Evolutionary conservation across 441 rosid genomes (phyloP), one percentile per base, ranked within the genome.

Genomic region (Euphorbia celastroides): DNA sequence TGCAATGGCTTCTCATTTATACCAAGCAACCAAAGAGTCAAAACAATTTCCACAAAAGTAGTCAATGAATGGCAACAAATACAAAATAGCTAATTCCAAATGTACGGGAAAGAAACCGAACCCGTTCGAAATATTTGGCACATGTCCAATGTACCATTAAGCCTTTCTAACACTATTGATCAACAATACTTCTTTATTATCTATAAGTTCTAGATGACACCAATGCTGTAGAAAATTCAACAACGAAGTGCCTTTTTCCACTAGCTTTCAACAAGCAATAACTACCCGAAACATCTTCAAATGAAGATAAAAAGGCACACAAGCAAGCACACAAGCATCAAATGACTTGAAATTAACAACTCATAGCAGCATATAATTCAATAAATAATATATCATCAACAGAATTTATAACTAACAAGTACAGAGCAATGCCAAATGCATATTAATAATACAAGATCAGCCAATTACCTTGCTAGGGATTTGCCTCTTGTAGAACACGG

Each of bases 381-480:
- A 69, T 38, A 20, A 26, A 34, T 34, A 34, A 34, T 34, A 34
- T 34, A 4, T 9, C 38, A 34, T 34, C 38, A 34, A 34, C 38
- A 34, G 3, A 51, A 30, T 19, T 30, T 9, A 50, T 0, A 14
- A 13, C 3, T 27, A 54, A 34, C 34, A 32, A 14, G 27, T 5
- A 54, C 0, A 23, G 7, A 16, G 27, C 23, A 25, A 48, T 42
- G 7, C 62, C 52, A 62, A 7, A 25, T 13, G 36, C n/a, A 26
- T 11, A 31, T 17, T 12, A 2, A 48, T 31, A 67, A 34, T 5
- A 59, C 7, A 10, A 2, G 25, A 14, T 5, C 17, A 11, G 23
- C 17, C 3, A 42, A 60, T 61, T 86, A 93, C 98, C 96, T 93
- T 87, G 81, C 97, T 88, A 38, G 97, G 98, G 75, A 93, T 84